phyloP scores from a whole-genome alignment of 2,329 filamentous ascomycete genomes.

The Fusarium zealandicum region DNA sequence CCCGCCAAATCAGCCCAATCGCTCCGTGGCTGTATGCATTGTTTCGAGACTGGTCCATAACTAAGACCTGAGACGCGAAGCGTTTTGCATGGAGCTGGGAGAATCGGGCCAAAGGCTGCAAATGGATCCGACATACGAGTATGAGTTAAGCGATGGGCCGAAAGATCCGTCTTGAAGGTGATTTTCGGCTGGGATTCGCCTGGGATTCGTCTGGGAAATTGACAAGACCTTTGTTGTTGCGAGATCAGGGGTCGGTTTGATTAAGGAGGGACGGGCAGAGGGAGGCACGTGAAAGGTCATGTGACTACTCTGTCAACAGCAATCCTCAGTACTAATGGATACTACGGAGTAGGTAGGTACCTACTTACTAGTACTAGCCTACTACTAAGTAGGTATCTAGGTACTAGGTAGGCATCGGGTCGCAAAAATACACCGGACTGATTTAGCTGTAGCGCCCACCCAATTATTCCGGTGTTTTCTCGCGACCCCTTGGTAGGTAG shows the following conservation, averaged over 20 bases:
- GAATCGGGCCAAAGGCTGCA: not conserved
- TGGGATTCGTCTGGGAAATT: not conserved
- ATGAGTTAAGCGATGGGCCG: not conserved
- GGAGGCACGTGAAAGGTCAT: conserved; percentile 1
- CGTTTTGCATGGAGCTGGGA: conserved; percentile 9
- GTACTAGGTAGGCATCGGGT: too few relatives aligned
- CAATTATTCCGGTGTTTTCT: too few relatives aligned
- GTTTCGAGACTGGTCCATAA: not conserved
- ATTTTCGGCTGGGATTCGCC: too few relatives aligned
- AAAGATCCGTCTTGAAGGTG: not conserved
- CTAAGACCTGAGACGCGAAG: conserved; percentile 17
- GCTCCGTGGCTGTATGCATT: conserved; percentile 1
- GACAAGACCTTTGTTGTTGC: not conserved
- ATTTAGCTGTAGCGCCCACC: too few relatives aligned
- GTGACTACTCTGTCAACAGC: not conserved
- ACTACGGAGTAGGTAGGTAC: too few relatives aligned
- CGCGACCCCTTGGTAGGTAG: too few relatives aligned
- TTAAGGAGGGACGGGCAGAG: not conserved
- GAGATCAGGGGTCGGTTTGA: conserved; percentile 1
- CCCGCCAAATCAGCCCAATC: conserved; percentile 20
- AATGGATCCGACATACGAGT: not conserved
- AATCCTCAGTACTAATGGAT: too few relatives aligned
- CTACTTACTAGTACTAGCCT: too few relatives aligned
- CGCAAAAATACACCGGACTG: too few relatives aligned
- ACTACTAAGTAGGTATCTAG: too few relatives aligned